These are phyloP conservation scores for Hyphodiscus sp. DNA, from an alignment of 2,329 filamentous ascomycete species.

Conservation along the genomic window DNA sequence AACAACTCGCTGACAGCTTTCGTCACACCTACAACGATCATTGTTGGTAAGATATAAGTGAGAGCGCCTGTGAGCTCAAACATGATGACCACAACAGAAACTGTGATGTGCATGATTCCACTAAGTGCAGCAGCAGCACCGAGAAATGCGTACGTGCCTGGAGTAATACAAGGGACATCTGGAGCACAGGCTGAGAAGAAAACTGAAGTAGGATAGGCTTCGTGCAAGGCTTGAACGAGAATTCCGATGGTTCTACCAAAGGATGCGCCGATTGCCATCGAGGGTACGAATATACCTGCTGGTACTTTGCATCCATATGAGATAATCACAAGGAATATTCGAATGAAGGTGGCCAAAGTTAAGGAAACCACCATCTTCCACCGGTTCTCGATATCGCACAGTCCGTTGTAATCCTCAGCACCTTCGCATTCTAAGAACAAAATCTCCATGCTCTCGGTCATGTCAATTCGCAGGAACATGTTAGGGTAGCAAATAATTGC, in stretches of 20 bases:
- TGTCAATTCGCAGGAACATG: slow-evolving; percentile 89
- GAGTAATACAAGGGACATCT: slow-evolving; percentile 92
- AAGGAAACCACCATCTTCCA: slow-evolving; percentile 75
- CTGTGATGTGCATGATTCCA: slow-evolving; percentile 96
- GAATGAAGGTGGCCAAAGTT: slow-evolving; percentile 69
- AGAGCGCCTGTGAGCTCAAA: slow-evolving; percentile 96
- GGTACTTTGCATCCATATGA: slow-evolving; percentile 98
- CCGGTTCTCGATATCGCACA: slow-evolving; percentile 75
- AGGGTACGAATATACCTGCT: slow-evolving; percentile 95
- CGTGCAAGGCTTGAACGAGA: slow-evolving; percentile 81
- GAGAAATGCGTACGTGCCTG: slow-evolving; percentile 92
- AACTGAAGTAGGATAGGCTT: slow-evolving; percentile 70
- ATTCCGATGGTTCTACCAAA: slow-evolving; percentile 95
- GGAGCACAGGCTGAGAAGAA: slow-evolving; percentile 89
- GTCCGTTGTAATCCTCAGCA: slow-evolving; percentile 77
- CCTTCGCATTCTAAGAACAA: slow-evolving; percentile 91
- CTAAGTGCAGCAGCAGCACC: slow-evolving; percentile 86
- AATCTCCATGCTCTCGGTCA: slow-evolving; percentile 99
- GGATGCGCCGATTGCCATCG: slow-evolving; percentile 92
- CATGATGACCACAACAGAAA: slow-evolving; percentile 98
- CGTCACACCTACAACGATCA: slow-evolving; percentile 97
- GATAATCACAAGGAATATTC: slow-evolving; percentile 81
- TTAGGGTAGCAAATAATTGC: slow-evolving; percentile 96
- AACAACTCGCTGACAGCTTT: slow-evolving; percentile 89
- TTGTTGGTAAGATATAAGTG: slow-evolving; percentile 94